A percentile compares a stretch with the other conserved stretches of the same genome.
phyloP scores from a whole-genome alignment of 2,329 filamentous ascomycete species.

The Diplodia sapinea region DNA sequence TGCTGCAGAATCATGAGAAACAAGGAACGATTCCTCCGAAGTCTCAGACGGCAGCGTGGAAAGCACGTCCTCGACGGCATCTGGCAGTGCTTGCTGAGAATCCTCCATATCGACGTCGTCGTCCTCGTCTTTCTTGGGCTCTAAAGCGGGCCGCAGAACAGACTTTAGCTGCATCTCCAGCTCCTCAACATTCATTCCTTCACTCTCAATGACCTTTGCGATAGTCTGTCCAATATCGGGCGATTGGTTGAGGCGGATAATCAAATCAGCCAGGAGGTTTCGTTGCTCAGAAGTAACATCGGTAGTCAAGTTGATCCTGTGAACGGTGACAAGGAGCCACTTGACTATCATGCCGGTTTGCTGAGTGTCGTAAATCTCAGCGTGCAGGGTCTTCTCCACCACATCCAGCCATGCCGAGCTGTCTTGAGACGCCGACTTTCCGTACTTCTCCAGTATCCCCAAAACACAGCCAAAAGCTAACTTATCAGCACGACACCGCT shows the following conservation, averaged over 20 bases:
- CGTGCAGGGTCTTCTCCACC: constrained; percentile 67
- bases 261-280: constrained; percentile 42
- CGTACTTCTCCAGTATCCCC: constrained; percentile 45
- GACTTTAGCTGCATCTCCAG: constrained; percentile 77
- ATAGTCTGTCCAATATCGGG: constrained; percentile 61
- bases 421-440: constrained; percentile 18
- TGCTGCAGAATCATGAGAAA: constrained; percentile 31
- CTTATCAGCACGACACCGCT: constrained; percentile 71
- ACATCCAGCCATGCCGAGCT: constrained; percentile 39
- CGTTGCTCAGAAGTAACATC: constrained; percentile 56
- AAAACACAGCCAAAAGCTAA: constrained; percentile 74
- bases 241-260: constrained; percentile 42
- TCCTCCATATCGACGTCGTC: constrained; percentile 61
- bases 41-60: constrained; percentile 39
- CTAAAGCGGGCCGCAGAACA: constrained; percentile 59
- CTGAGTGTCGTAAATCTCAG: constrained; percentile 65
- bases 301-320: constrained; percentile 63
- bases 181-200: constrained; percentile 73
- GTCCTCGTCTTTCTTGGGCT: constrained; percentile 34
- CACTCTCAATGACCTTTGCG: constrained; percentile 68
- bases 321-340: constrained; percentile 64
- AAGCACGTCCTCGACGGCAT: constrained; percentile 32
- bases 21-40: constrained; percentile 41
- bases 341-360: constrained; percentile 71
- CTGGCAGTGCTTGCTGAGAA: constrained; percentile 32